These are phyloP conservation scores for Rubroboletus pulcherrimus DNA, from an alignment of 768 basidiomycete species.

Conservation along the genomic window DNA sequence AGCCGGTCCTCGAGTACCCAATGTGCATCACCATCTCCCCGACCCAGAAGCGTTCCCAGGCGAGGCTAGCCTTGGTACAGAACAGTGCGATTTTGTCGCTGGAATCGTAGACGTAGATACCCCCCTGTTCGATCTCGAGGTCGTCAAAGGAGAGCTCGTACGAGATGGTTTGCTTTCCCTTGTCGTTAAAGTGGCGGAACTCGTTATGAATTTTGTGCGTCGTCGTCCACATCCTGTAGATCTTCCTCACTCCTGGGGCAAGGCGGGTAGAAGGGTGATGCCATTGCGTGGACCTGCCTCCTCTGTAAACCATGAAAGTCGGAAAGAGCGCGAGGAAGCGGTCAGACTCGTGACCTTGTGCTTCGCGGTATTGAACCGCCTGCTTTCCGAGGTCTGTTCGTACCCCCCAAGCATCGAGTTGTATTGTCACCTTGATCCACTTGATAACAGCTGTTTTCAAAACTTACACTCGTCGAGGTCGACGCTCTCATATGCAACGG, in stretches of 20 bases:
- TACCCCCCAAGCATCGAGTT: not conserved
- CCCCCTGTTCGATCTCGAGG: slow-evolving; percentile 48
- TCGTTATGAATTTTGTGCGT: slow-evolving; percentile 6
- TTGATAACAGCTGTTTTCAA: not conserved
- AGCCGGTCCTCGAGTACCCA: slow-evolving; percentile 36
- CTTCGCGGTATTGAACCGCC: slow-evolving; percentile 60
- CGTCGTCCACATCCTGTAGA: slow-evolving; percentile 48
- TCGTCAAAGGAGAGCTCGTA: slow-evolving; percentile 46
- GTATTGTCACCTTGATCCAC: not conserved
- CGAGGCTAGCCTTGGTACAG: slow-evolving; percentile 51
- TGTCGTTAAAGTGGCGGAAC: not conserved
- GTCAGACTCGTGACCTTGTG: slow-evolving; percentile 53
- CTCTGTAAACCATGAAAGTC: slow-evolving; percentile 41
- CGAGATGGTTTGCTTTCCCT: slow-evolving; percentile 34
- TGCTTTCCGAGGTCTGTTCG: slow-evolving; percentile 39
- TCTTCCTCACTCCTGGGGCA: slow-evolving; percentile 28
- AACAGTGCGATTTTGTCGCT: slow-evolving; percentile 50
- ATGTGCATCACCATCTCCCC: slow-evolving; percentile 55
- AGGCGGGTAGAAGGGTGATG: not conserved
- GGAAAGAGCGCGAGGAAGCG: slow-evolving; percentile 51
- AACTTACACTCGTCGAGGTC: slow-evolving; percentile 51
- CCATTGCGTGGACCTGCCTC: slow-evolving; percentile 13
- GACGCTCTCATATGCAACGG: slow-evolving; percentile 64
- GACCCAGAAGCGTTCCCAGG: slow-evolving; percentile 56
- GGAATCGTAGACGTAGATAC: slow-evolving; percentile 60